phyloP scores from a whole-genome alignment of 2,329 filamentous ascomycete genomes.

The Penicillium sp. region DNA sequence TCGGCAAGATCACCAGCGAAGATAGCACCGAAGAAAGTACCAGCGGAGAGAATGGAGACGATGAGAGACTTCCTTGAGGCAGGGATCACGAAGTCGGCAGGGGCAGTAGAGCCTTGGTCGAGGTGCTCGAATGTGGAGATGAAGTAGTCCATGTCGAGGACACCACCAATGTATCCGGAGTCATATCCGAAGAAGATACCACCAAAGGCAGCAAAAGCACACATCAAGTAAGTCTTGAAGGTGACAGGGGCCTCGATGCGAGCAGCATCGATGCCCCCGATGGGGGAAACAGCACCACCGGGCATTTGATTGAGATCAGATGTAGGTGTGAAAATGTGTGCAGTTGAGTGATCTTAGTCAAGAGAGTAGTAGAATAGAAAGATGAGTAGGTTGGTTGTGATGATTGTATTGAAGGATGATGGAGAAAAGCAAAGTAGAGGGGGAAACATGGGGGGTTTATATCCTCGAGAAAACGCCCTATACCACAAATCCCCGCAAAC shows the following conservation, averaged over 20 bases:
- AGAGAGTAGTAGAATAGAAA: neutral
- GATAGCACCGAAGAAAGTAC: constrained; percentile 77
- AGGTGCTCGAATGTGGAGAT: constrained; percentile 40
- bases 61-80: constrained; percentile 61
- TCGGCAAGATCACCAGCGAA: constrained; percentile 78
- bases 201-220: constrained; percentile 61
- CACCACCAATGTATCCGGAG: constrained; percentile 57
- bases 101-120: constrained; percentile 29
- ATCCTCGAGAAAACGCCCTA: neutral
- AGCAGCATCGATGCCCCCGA: constrained; percentile 51
- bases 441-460: constrained; percentile 1
- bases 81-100: constrained; percentile 44
- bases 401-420: neutral
- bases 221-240: constrained; percentile 61
- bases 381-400: neutral
- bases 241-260: constrained; percentile 62
- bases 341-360: neutral
- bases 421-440: neutral
- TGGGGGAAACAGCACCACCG: constrained; percentile 20
- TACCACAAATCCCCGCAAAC: neutral
- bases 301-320: constrained; percentile 21
- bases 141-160: constrained; percentile 54
- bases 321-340: neutral
- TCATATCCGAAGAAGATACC: constrained; percentile 64
- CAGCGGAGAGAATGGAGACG: constrained; percentile 73